phyloP scores from a whole-genome alignment of 495 filamentous ascomycete genomes.

The Talaromyces borbonicus region DNA sequence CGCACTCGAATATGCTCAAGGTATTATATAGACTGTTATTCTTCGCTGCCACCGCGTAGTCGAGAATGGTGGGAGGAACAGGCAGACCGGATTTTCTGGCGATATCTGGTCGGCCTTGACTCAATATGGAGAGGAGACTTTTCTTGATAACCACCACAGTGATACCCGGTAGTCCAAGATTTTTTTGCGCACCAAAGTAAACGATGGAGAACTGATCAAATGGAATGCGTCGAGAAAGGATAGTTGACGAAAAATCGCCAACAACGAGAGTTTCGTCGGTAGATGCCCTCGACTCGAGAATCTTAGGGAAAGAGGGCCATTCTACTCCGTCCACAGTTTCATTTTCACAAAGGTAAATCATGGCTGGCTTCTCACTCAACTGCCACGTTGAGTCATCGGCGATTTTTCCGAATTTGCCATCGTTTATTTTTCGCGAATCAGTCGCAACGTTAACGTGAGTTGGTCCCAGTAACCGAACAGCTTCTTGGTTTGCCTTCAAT shows the following conservation, averaged over 20 bases:
- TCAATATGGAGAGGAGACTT: constrained; percentile 56
- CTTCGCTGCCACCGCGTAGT: constrained; percentile 72
- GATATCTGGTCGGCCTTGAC: constrained; percentile 48
- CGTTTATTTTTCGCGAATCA: constrained; percentile 58
- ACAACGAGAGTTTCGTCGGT: constrained; percentile 56
- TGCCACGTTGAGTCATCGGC: constrained; percentile 68
- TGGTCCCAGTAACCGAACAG: constrained; percentile 60
- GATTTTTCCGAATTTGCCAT: constrained; percentile 84
- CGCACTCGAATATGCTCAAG: constrained; percentile 77
- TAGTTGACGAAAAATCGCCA: constrained; percentile 82
- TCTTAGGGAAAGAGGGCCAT: constrained; percentile 64
- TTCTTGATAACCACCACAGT: constrained; percentile 77
- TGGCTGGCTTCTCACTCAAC: constrained; percentile 55
- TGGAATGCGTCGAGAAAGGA: constrained; percentile 43
- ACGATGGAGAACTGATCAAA: constrained; percentile 30
- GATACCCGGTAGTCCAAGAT: constrained; percentile 75
- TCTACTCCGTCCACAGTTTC: constrained; percentile 92
- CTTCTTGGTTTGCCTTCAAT: constrained; percentile 83
- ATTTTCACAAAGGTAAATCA: constrained; percentile 90
- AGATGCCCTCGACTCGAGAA: constrained; percentile 41
- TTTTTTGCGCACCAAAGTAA: constrained; percentile 65
- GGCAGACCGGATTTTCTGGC: constrained; percentile 68
- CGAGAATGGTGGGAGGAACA: constrained; percentile 63
- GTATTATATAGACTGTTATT: constrained; percentile 94
- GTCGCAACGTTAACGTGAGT: constrained; percentile 70